phyloP scores from a whole-genome alignment of 1,139 yeast genomes.

The Debaryomycetaceae sp. region DNA sequence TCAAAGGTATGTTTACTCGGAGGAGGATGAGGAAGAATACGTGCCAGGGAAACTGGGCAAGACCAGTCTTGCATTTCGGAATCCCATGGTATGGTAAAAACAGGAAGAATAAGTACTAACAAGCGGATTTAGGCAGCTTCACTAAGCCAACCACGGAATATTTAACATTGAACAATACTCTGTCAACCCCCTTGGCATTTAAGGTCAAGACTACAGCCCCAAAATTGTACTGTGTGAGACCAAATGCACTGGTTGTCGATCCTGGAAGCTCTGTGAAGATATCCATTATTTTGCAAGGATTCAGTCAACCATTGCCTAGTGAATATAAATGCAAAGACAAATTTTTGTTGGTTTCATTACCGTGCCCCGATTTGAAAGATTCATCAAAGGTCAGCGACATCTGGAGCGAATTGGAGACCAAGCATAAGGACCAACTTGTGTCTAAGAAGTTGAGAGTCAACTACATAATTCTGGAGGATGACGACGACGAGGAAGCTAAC shows the following conservation, averaged over 20 bases:
- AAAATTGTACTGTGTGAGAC: constrained; percentile 91
- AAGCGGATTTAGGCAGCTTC: constrained; percentile 52
- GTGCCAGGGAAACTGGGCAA: not conserved
- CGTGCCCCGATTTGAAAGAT: constrained; percentile 61
- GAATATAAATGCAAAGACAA: constrained; percentile 86
- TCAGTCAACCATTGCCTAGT: constrained; percentile 67
- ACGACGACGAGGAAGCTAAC: constrained; percentile 16
- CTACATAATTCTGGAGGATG: constrained; percentile 42
- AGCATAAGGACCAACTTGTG: constrained; percentile 54
- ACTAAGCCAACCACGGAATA: constrained; percentile 68
- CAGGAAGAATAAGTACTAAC: not conserved
- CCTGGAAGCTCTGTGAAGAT: constrained; percentile 76
- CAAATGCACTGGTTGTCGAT: constrained; percentile 77
- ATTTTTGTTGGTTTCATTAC: constrained; percentile 83
- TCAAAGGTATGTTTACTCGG: constrained; percentile 58
- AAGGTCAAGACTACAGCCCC: constrained; percentile 99
- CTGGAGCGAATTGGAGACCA: constrained; percentile 71
- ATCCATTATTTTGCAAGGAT: constrained; percentile 81
- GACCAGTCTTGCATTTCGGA: not conserved
- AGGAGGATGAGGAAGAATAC: not conserved
- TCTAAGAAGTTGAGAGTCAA: constrained; percentile 79
- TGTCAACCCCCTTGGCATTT: constrained; percentile 68
- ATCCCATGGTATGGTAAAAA: no score
- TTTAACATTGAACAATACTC: constrained; percentile 64
- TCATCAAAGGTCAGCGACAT: constrained; percentile 57